Percentiles rank a stretch among this genome's conserved stretches.
phyloP scores from a whole-genome alignment of 1,139 yeast genomes.

The Diutina sp. region DNA sequence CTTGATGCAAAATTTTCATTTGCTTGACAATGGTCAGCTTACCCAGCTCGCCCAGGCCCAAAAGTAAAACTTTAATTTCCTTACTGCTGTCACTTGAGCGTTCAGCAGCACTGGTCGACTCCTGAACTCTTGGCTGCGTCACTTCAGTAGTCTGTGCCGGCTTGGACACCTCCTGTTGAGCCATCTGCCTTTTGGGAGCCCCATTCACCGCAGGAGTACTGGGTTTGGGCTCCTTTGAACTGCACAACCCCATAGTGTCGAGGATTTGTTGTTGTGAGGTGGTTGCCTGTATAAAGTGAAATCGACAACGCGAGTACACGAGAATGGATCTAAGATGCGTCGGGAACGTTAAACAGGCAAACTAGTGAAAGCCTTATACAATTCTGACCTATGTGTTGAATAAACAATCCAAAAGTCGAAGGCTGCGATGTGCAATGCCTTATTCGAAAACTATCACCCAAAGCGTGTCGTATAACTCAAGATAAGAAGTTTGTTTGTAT shows the following conservation, averaged over 20 bases:
- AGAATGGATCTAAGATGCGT: not conserved
- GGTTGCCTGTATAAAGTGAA: not conserved
- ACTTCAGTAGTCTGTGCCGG: not conserved
- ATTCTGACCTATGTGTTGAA: too few relatives aligned
- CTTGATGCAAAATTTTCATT: conserved; percentile 59
- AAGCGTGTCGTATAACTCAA: too few relatives aligned
- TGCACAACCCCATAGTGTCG: conserved; percentile 2
- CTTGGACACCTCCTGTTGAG: not conserved
- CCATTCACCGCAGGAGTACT: not conserved
- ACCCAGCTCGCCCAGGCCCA: conserved; percentile 76
- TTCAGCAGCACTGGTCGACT: not conserved
- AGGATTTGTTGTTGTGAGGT: conserved; percentile 1
- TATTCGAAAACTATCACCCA: too few relatives aligned
- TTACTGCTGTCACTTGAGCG: not conserved
- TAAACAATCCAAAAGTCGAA: too few relatives aligned
- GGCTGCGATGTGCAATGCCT: too few relatives aligned
- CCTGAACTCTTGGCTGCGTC: not conserved
- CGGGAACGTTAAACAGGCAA: not conserved
- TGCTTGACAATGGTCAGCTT: conserved; percentile 69
- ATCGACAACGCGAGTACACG: conserved; percentile 1
- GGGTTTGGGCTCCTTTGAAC: conserved; percentile 2
- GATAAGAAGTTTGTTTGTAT: too few relatives aligned
- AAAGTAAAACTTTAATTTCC: conserved; percentile 50
- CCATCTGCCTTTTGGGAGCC: not conserved
- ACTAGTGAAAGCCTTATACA: too few relatives aligned